Evolutionary conservation across 2,329 filamentous ascomycete species (phyloP).

Genomic region (Periconia macrospinosa): DNA sequence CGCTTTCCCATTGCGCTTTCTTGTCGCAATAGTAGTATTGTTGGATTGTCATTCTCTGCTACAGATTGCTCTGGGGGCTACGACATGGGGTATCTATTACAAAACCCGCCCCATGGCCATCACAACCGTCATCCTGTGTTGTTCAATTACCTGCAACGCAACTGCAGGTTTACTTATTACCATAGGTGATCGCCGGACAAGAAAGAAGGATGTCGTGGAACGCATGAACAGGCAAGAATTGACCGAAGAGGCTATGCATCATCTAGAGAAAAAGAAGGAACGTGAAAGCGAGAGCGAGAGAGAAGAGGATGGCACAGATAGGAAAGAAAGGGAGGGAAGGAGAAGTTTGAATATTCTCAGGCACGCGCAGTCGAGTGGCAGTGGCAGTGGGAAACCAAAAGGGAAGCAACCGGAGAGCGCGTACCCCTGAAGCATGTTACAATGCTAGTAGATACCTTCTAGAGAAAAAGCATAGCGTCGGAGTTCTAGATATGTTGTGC

Average conservation of each 20-base stretch:
- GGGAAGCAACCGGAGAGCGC: conserved; percentile 18
- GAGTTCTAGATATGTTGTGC: too few relatives aligned
- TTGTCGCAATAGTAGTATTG: conserved; percentile 76
- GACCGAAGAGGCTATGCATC: conserved; percentile 66
- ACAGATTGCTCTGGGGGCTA: conserved; percentile 76
- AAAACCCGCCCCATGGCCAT: conserved; percentile 68
- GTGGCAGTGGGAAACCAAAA: conserved; percentile 1
- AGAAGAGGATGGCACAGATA: conserved; percentile 23
- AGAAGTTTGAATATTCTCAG: conserved; percentile 11
- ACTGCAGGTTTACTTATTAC: conserved; percentile 75
- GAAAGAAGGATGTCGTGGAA: conserved; percentile 85
- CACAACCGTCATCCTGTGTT: conserved; percentile 79
- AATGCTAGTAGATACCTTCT: neutral
- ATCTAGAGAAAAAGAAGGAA: conserved; percentile 53
- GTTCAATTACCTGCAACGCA: conserved; percentile 77
- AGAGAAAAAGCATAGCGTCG: too few relatives aligned
- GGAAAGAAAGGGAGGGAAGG: conserved; percentile 18
- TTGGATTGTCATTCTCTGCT: conserved; percentile 79
- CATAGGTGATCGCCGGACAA: conserved; percentile 72
- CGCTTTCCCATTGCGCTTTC: conserved; percentile 73
- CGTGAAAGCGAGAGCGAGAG: conserved; percentile 43
- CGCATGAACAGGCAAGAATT: conserved; percentile 75
- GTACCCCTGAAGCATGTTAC: conserved; percentile 14
- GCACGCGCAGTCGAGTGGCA: conserved; percentile 1
- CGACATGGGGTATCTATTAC: conserved; percentile 78